A percentile compares a stretch with the other conserved stretches of the same genome.
phyloP scores from a whole-genome alignment of 306 rosid genomes.

The Prunus fruticosa region DNA sequence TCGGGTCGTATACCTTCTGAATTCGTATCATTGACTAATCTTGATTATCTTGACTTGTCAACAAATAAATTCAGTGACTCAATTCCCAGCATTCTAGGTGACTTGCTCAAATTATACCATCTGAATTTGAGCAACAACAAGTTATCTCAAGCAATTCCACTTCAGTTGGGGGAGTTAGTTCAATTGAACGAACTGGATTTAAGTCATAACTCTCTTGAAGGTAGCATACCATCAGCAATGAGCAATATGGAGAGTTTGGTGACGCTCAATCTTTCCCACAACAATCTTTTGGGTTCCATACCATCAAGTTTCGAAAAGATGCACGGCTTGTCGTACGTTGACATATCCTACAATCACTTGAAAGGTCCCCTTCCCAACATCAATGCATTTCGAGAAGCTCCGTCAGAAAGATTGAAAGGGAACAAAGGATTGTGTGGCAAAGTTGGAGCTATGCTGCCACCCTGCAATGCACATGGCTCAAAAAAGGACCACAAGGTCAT shows the following conservation, averaged over 20 bases:
- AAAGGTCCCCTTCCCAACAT: constrained; percentile 2
- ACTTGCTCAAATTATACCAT: not conserved
- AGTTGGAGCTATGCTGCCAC: not conserved
- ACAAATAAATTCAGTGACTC: constrained; percentile 18
- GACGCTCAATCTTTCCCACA: constrained; percentile 28
- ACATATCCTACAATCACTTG: not conserved
- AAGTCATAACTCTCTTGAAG: constrained; percentile 21
- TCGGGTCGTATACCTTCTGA: not conserved
- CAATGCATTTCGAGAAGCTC: not conserved
- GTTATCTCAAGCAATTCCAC: constrained; percentile 16
- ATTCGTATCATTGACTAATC: constrained; percentile 3
- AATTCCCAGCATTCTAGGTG: constrained; percentile 20
- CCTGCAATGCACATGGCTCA: not conserved
- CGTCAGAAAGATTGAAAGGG: not conserved
- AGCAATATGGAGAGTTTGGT: constrained; percentile 9
- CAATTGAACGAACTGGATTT: constrained; percentile 18
- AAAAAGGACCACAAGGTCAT: not conserved
- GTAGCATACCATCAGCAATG: constrained; percentile 21
- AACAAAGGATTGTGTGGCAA: constrained; percentile 3
- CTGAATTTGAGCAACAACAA: constrained; percentile 27
- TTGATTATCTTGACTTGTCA: constrained; percentile 20
- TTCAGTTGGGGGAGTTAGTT: constrained; percentile 10
- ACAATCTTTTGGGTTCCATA: constrained; percentile 24
- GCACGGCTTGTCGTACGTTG: not conserved
- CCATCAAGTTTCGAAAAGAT: constrained; percentile 3